Conservation (phyloP, 2,329 filamentous ascomycete species). For the Neodidymelliopsis sp. region DNA sequence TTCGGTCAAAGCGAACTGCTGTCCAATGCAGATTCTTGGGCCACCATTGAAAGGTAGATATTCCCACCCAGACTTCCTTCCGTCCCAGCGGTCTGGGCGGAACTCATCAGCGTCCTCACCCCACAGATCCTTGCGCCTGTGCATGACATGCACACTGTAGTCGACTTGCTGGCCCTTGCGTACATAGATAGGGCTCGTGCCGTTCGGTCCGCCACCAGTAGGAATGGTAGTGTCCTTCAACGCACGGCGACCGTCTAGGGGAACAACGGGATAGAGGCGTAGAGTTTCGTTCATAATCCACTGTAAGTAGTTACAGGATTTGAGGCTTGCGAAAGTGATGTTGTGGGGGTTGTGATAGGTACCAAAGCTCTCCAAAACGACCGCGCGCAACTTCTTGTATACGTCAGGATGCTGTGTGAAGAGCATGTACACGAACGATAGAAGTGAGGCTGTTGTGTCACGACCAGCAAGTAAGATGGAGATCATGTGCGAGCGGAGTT, state of each 20-base stretch:
- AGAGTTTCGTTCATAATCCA: constrained; percentile 45
- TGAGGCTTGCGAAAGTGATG: constrained; percentile 51
- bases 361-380: constrained; percentile 51
- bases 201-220: constrained; percentile 45
- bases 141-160: constrained; percentile 44
- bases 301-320: constrained; percentile 43
- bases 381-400: constrained; percentile 45
- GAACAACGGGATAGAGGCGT: constrained; percentile 46
- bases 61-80: constrained; percentile 42
- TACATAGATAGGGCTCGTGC: constrained; percentile 43
- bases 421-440: constrained; percentile 72
- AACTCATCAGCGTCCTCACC: constrained; percentile 48
- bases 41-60: constrained; percentile 47
- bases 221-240: constrained; percentile 46
- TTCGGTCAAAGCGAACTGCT: constrained; percentile 45
- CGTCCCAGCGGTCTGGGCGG: constrained; percentile 46
- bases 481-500: constrained; percentile 83
- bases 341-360: constrained; percentile 47
- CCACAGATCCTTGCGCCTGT: constrained; percentile 47
- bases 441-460: constrained; percentile 82
- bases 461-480: constrained; percentile 82
- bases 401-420: constrained; percentile 49
- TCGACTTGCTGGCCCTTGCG: constrained; percentile 37
- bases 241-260: constrained; percentile 40
- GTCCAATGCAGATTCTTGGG: constrained; percentile 42